Evolutionary conservation across 208 protist genomes (phyloP).

Genomic region (Angomonas ambiguus): DNA sequence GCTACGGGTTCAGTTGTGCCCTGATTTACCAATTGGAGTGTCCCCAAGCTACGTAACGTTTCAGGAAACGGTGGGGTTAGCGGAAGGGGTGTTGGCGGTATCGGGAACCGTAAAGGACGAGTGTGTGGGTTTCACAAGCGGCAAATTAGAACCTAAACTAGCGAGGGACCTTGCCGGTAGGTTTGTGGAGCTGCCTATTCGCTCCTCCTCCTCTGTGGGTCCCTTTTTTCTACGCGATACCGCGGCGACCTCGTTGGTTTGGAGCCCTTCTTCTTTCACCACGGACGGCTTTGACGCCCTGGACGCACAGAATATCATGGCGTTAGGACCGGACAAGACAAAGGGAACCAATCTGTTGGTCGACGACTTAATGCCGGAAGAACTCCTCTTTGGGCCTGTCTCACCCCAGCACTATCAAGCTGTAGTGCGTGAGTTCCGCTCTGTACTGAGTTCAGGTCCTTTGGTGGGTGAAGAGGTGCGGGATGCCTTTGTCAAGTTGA

Average conservation of each 20-base stretch:
- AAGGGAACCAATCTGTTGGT: slow-evolving; percentile 95
- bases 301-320: slow-evolving; percentile 91
- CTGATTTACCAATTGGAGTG: slow-evolving; percentile 42
- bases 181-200: slow-evolving; percentile 39
- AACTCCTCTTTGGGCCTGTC: slow-evolving; percentile 18
- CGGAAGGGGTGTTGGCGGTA: slow-evolving; percentile 64
- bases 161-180: slow-evolving; percentile 48
- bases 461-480: slow-evolving; percentile 95
- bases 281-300: slow-evolving; percentile 94
- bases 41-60: slow-evolving; percentile 97
- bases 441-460: slow-evolving; percentile 87
- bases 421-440: slow-evolving; percentile 85
- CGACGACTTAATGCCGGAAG: slow-evolving; percentile 92
- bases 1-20: slow-evolving; percentile 82
- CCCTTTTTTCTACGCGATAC: slow-evolving; percentile 10
- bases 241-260: neutral
- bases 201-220: neutral
- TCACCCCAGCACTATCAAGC: slow-evolving; percentile 89
- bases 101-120: slow-evolving; percentile 36
- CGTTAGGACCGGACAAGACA: slow-evolving; percentile 85
- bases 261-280: neutral
- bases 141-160: slow-evolving; percentile 31
- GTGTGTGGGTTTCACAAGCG: slow-evolving; percentile 47
- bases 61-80: slow-evolving; percentile 96
- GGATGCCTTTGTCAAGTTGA: slow-evolving; percentile 44